Conservation (phyloP, 2,329 filamentous ascomycete species). For the Xylaria sp. region DNA sequence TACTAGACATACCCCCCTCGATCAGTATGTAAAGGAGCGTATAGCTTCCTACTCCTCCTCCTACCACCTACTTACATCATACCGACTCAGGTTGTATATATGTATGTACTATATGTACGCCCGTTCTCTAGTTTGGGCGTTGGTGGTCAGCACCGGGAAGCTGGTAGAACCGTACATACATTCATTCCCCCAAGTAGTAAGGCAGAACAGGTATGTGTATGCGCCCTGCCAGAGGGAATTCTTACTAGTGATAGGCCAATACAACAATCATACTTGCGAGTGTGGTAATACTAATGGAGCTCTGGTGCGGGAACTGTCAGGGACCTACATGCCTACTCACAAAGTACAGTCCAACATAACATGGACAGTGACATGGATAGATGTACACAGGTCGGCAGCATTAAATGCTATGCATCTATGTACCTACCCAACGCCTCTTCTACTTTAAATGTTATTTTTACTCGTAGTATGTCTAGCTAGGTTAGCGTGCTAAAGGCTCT, state of each 20-base stretch:
- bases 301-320: constrained; percentile 12
- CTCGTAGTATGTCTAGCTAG: not conserved
- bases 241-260: constrained; percentile 17
- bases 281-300: constrained; percentile 9
- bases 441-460: not conserved
- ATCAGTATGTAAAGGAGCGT: constrained; percentile 6
- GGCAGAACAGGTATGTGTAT: constrained; percentile 9
- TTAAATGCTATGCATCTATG: too few species aligned
- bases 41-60: not conserved
- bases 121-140: not conserved
- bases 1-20: constrained; percentile 3
- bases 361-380: too few species aligned
- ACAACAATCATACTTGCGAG: not conserved
- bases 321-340: not conserved
- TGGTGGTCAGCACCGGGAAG: constrained; percentile 27
- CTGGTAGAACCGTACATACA: constrained; percentile 21
- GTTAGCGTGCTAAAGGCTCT: not conserved
- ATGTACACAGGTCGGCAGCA: too few species aligned
- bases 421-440: not conserved
- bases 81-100: not conserved
- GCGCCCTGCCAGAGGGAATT: not conserved
- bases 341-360: not conserved
- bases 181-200: not conserved
- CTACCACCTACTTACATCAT: constrained; percentile 22
- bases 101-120: not conserved